Evolutionary conservation across 768 basidiomycete species (phyloP), one percentile per base, ranked within the genome.

Genomic region (Clavulina sp.): DNA sequence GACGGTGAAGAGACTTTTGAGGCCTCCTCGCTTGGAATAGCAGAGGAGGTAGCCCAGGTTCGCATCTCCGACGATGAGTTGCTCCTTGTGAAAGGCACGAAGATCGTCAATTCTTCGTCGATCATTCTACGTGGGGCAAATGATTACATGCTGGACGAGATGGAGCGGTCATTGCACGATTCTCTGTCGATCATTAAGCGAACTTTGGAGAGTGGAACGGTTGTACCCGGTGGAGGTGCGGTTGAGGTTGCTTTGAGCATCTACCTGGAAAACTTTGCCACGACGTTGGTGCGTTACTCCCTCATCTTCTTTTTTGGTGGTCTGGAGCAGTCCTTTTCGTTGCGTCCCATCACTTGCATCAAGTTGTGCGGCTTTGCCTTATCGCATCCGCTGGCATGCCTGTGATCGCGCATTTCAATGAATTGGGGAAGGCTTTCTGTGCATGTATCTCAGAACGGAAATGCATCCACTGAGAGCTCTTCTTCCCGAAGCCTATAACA

Each of bases 1-100:
- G 93, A 99, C 57, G 93, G 95, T 40, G 93, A 99, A 48, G 95
- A 99, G 65, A 91, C 92, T 0, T 97, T 92, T 60, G 95, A 99
- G 64, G 71, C 89, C 24, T 80, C 78, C 64, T 83, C 79, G 64
- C 72, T 99, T 38, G 93, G 93, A n/a, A 71, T 68, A 44, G 93
- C 93, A 3, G 93, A 96, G 18, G 95, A 97, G 66, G 95, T 97
- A 57, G 74, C 87, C 3, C 93, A 99, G 65, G 91, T 96, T 68
- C 76, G 93, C 55, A 89, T 97, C 63, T 82, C 88, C n/a, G 95
- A 99, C 60, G 95, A 99, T 64, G 93, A 99, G 63, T 74, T 95
- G 41, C 97, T 97, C 65, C 70, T 99, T 57, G 72, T 97, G 70
- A 99, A 96, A 70, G 95, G 95, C 2, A 97, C 92, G 48, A 97